These are phyloP conservation scores for Aspergillus udagawae DNA, from an alignment of 2,329 filamentous ascomycete genomes.

Conservation along the genomic window DNA sequence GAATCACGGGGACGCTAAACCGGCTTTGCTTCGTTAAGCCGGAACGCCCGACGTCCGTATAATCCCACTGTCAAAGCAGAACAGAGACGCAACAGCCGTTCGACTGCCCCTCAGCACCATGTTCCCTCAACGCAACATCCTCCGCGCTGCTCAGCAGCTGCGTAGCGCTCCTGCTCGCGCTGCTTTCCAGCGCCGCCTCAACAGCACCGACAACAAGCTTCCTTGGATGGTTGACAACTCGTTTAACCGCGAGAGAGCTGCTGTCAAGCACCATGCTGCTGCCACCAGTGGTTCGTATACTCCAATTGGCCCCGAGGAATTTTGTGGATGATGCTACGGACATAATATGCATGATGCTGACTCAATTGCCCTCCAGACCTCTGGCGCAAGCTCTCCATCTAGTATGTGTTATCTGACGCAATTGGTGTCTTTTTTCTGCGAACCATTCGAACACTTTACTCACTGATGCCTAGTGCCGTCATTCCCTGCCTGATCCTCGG, in stretches of 20 bases:
- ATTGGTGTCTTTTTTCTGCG: not conserved
- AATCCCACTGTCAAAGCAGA: constrained; percentile 16
- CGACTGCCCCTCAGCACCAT: constrained; percentile 45
- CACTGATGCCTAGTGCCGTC: constrained; percentile 57
- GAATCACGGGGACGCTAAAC: constrained; percentile 30
- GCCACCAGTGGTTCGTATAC: constrained; percentile 70
- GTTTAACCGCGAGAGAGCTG: constrained; percentile 88
- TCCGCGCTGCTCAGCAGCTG: constrained; percentile 59
- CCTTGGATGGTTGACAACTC: constrained; percentile 73
- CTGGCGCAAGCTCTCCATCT: constrained; percentile 94
- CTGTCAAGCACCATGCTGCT: constrained; percentile 85
- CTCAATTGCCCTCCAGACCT: constrained; percentile 58
- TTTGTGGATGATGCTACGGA: not conserved
- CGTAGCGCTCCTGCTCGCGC: constrained; percentile 53
- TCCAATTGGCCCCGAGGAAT: constrained; percentile 6
- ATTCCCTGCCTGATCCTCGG: constrained; percentile 69
- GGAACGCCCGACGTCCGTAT: constrained; percentile 20
- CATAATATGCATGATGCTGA: constrained; percentile 16
- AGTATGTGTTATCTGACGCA: constrained; percentile 58
- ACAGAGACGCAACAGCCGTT: constrained; percentile 11
- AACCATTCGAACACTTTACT: constrained; percentile 7
- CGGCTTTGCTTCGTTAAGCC: constrained; percentile 19
- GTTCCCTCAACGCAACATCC: constrained; percentile 60
- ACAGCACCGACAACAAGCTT: constrained; percentile 55
- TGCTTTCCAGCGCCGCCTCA: constrained; percentile 66